Base-by-base conservation (phyloP, 2,329 filamentous ascomycete genomes). In the Clonostachys sp. region DNA sequence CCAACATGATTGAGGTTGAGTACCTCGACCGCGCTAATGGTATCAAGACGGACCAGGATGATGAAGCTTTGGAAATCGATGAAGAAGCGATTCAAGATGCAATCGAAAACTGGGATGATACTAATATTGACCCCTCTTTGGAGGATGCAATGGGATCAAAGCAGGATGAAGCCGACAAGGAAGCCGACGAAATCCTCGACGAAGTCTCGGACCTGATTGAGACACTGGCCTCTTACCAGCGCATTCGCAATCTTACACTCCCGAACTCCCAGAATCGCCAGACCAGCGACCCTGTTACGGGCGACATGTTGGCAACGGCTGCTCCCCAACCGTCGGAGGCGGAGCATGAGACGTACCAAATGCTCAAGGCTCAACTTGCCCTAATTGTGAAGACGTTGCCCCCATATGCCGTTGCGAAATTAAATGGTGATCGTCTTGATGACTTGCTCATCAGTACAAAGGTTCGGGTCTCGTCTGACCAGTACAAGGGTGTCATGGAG, bases 381-480 rank as follows among this genome's bases (percentile, higher is more conserved):
- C 71, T 91, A 33, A 81, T 95, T 52, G 79, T 95, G 50, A 78
- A 86, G 53, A 82, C 79, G 38, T 70, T 96, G 12, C 91, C 91
- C 2, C 91, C 91, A 2, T 94, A 90, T 60, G 88, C 87, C 2
- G 87, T 96, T 20, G 85, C 91, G 6, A 92, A 94, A 58, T 72
- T 96, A 51, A 86, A 95, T 57, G 90, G 90, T 10, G 87, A 95
- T 61, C 87, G 91, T 62, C 70, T 95, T n/a, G 86, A 85, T 33
- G 87, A 91, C 49, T 72, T 96, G 43, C 85, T 89, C 52, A 86
- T 95, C 60, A 92, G 86, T 67, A 89, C 83, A 42, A 89, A 83
- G 61, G 78, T 96, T 17, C 70, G 89, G 50, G 73, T 95, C 42
- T 81, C 87, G 50, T 83, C 78, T 7, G 83, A 86, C 45, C 83